Base-by-base conservation (phyloP, 2,329 filamentous ascomycete species). In the Calonectria multiphialidica region DNA sequence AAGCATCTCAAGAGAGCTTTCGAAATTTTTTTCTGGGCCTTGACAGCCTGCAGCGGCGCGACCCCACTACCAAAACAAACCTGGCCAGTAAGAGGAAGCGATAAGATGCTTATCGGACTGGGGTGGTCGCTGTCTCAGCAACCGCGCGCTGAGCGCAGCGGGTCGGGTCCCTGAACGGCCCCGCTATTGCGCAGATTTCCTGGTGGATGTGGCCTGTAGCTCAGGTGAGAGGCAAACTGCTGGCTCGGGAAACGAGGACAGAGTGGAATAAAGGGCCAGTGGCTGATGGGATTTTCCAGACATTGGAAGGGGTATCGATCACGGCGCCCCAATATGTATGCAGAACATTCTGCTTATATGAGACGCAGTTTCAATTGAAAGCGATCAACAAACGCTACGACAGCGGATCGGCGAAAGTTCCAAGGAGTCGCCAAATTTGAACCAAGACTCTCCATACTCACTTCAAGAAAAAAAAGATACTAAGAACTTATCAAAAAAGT, bases 11-110 rank as follows among this genome's bases (percentile, higher is more conserved):
- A 78, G 68, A 79, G 70, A 80, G 77, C 75, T 79, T 59, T 81
- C 77, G 81, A 81, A 83, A 77, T 83, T 83, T 83, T 82, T 82
- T 81, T 78, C 72, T 77, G 75, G 74, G 72, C 59, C 71, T 72
- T 62, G 53, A 71, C 65, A 72, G 47, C 49, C 63, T 70, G 62
- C 55, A 47, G 35, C 66, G 47, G 44, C 25, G 18, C 30, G 53
- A 37, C 70, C 72, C 78, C 78, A 78, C 78, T 55, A n/a, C 18
- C 15, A 73, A 66, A 68, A 55, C 49, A 50, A 18, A 21, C 5
- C 2, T 18, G 47, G 12, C 82, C 80, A 84, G 81, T 84, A n/a
- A 49, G 0, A n/a, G 1, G 0, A 0, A 0, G 62, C 76, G 83
- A 83, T 84, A 84, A 81, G 74, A 16, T 0, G 0, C 67, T 80